Evolutionary conservation across 1,139 yeast genomes (phyloP), one percentile per base, ranked within the genome.

Genomic region (Kodamaea ohmeri): DNA sequence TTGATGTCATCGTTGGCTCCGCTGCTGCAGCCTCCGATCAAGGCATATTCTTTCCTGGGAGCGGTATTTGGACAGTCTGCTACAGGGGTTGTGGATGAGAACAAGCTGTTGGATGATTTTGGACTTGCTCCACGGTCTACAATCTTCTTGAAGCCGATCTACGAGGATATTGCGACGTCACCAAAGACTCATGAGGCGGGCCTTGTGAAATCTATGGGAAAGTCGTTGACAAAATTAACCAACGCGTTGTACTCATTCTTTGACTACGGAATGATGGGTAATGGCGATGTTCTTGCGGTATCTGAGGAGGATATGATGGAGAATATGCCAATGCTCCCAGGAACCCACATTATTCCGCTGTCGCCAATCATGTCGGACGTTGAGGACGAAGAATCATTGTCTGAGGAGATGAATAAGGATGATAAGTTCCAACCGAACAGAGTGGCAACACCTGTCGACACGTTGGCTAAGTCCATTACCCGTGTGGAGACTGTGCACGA

Each of bases 81-180:
- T 0, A 68, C 52, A 43, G 61, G 71, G 2, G 76, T 71, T 11
- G 65, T 70, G 6, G 83, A 81, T 38, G 89, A 83, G 51, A 65
- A 68, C 39, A 54, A 54, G 36, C 56, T 75, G 3, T 62, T 84
- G 32, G 53, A 50, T 17, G 69, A 64, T 4, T 62, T 84, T 35
- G 76, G 71, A 6, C 62, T 84, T 40, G 61, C 71, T 11, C 92
- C 94, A 1, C 65, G 90, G 37, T 78, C 88, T 11, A 85, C 82
- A 0, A 58, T 84, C 34, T 76, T 81, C 26, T 63, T 84, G 44
- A 80, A 80, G 50, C 86, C 87, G 30, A 55, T 65, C 7, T 70
- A 59, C 43, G 62, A 56, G 32, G 66, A 40, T 5, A 9, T 22
- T 14, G n/a, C n/a, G 24, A 32, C 8, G 18, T 16, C 9, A 7